phyloP scores from a whole-genome alignment of 208 protist species.

The Porcisia deanei region DNA sequence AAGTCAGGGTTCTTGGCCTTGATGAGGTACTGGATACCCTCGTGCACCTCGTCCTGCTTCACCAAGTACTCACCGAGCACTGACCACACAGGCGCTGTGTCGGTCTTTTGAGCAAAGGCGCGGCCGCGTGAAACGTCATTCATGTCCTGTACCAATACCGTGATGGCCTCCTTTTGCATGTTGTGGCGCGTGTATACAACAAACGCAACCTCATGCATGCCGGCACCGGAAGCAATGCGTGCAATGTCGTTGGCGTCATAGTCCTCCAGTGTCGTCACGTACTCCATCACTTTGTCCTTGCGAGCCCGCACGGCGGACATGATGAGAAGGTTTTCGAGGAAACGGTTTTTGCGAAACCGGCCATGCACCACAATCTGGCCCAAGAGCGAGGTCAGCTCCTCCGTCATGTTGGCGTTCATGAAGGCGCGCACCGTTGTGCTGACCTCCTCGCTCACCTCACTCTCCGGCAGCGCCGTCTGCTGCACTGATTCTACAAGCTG shows the following conservation, averaged over 20 bases:
- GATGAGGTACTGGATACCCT: slow-evolving; percentile 98
- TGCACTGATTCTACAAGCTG: slow-evolving; percentile 98
- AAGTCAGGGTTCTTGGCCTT: slow-evolving; percentile 96
- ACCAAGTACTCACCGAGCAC: slow-evolving; percentile 97
- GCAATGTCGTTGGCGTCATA: slow-evolving; percentile 99
- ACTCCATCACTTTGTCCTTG: slow-evolving; percentile 98
- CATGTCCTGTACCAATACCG: slow-evolving; percentile 98
- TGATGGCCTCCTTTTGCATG: slow-evolving; percentile 96
- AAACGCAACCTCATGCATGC: slow-evolving; percentile 99
- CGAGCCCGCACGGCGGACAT: slow-evolving; percentile 98
- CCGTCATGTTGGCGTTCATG: slow-evolving; percentile 98
- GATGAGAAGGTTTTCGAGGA: slow-evolving; percentile 99
- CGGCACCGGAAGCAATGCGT: slow-evolving; percentile 91
- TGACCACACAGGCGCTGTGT: slow-evolving; percentile 94
- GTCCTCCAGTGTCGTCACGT: slow-evolving; percentile 98
- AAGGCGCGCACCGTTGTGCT: slow-evolving; percentile 99
- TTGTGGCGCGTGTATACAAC: slow-evolving; percentile 99
- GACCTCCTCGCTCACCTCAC: slow-evolving; percentile 97
- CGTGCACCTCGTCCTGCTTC: slow-evolving; percentile 83
- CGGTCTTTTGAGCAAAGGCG: slow-evolving; percentile 95
- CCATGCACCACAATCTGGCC: slow-evolving; percentile 99
- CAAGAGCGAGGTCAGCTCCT: slow-evolving; percentile 99
- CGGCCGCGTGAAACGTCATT: slow-evolving; percentile 94
- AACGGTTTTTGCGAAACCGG: slow-evolving; percentile 97
- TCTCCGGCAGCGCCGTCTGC: slow-evolving; percentile 98